Evolutionary conservation across 768 basidiomycete genomes (phyloP).

Genomic region (Panellus pusillus): DNA sequence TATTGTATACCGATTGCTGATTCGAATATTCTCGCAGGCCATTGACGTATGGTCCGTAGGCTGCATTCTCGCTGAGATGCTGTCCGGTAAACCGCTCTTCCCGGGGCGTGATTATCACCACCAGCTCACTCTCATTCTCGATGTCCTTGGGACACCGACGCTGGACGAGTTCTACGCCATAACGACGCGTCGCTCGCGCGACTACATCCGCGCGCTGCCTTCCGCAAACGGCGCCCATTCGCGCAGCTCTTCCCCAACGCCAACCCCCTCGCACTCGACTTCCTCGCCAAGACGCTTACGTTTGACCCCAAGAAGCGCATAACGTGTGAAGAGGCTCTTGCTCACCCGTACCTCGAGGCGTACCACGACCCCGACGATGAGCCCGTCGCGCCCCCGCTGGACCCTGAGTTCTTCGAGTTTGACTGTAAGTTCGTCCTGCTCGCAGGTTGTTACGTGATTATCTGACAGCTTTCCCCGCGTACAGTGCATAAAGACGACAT

Average conservation of each 20-base stretch:
- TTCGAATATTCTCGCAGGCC: slow-evolving; percentile 42
- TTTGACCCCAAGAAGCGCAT: slow-evolving; percentile 97
- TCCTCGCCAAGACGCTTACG: slow-evolving; percentile 83
- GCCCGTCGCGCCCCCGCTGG: slow-evolving; percentile 88
- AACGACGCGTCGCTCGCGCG: slow-evolving; percentile 39
- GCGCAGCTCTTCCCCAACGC: slow-evolving; percentile 68
- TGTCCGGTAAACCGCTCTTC: slow-evolving; percentile 74
- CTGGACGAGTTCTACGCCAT: slow-evolving; percentile 83
- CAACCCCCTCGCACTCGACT: slow-evolving; percentile 58
- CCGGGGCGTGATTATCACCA: slow-evolving; percentile 80
- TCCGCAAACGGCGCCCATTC: slow-evolving; percentile 59
- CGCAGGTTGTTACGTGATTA: no score
- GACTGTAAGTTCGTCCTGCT: slow-evolving; percentile 59
- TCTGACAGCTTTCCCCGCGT: neutral
- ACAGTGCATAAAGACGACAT: slow-evolving; percentile 94
- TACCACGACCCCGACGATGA: slow-evolving; percentile 60
- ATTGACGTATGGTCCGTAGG: slow-evolving; percentile 64
- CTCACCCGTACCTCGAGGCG: slow-evolving; percentile 91
- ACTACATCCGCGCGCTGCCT: slow-evolving; percentile 8
- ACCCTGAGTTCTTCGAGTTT: slow-evolving; percentile 95
- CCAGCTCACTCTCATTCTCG: slow-evolving; percentile 74
- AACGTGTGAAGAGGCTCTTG: slow-evolving; percentile 89
- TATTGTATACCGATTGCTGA: no score
- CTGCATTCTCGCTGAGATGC: slow-evolving; percentile 73
- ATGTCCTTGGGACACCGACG: slow-evolving; percentile 80